Percentiles rank a stretch among this genome's conserved stretches.
These are phyloP conservation scores for Sugiyamaella mastotermitis DNA, from an alignment of 805 yeast species.

Conservation along the genomic window DNA sequence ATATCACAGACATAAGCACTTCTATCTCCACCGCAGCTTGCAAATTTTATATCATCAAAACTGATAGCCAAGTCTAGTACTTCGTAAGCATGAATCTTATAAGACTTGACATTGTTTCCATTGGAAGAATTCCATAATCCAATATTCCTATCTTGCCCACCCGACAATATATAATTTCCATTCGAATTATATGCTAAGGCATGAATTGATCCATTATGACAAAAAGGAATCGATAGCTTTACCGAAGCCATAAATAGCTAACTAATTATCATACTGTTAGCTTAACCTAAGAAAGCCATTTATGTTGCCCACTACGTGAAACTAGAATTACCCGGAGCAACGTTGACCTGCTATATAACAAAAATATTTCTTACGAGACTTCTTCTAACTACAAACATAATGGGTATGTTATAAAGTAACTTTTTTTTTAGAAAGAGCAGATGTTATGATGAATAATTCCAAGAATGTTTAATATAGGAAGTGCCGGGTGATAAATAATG, in stretches of 20 bases:
- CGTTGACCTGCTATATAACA: no score
- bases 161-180: constrained; percentile 26
- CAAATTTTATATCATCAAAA: constrained; percentile 25
- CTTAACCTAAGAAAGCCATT: no score
- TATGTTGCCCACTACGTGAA: no score
- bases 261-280: no score
- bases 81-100: constrained; percentile 26
- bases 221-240: constrained; percentile 3
- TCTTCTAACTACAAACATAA: no score
- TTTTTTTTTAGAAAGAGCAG: no score
- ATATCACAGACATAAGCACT: constrained; percentile 29
- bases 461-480: constrained; percentile 29
- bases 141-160: constrained; percentile 27
- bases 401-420: no score
- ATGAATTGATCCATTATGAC: constrained; percentile 24
- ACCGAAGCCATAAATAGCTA: neutral
- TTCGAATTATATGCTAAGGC: constrained; percentile 23
- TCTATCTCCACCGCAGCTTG: constrained; percentile 30
- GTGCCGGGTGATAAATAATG: constrained; percentile 30
- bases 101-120: constrained; percentile 17
- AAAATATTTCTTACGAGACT: no score
- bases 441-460: constrained; percentile 20
- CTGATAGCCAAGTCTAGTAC: constrained; percentile 26
- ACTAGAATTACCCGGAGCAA: no score
- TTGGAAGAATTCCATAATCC: constrained; percentile 25